Base-by-base conservation (phyloP, 306 rosid genomes). In the Trifolium pratense region DNA sequence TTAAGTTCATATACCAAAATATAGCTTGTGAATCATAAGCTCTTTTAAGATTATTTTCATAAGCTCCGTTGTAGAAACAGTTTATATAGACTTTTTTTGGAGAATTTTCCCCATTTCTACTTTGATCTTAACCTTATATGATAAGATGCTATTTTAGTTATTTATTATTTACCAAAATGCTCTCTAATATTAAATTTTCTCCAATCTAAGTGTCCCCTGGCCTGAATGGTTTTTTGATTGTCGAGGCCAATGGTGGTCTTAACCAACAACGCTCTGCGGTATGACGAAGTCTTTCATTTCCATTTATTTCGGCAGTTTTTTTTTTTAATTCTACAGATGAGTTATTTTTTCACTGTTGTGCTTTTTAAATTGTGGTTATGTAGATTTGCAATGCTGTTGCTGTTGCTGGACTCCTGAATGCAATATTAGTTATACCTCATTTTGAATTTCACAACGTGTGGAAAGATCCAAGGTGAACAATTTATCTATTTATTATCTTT, bases 321-420 rank as follows among this genome's bases (percentile, higher is more conserved):
- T 71, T 64, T 68, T 29, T 29, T 29, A 29, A 7, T 36, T 55
- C 4, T 14, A 57, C 16, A 34, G 64, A 66, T 51, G 29, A 66
- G 6, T 37, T 71, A 21, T 0, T 74, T 78, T 77, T 75, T 55
- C 18, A 55, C 2, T 52, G 48, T 31, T 61, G n/a, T 79, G 61
- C 31, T 36, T 69, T 56, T 67, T 57, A 20, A 31, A 21, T 56
- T 63, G 59, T 82, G 17, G 40, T 51, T 56, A 36, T 60, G 65
- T 82, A 94, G 99, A 94, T 94, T 71, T 91, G 97, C 82, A 91
- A 94, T 78, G 99, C 97, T 5, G 97, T 91, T 72, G 99, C 99
- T 43, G 95, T 91, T 43, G 99, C 99, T 77, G 99, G 97, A 75
- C 87, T 94, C 59, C 70, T 94, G 78, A 94, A 94, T 73, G 97